Percentiles rank a stretch among this genome's conserved stretches.
Conservation (phyloP, 345 rosid species). For the Dovyalis caffra region DNA sequence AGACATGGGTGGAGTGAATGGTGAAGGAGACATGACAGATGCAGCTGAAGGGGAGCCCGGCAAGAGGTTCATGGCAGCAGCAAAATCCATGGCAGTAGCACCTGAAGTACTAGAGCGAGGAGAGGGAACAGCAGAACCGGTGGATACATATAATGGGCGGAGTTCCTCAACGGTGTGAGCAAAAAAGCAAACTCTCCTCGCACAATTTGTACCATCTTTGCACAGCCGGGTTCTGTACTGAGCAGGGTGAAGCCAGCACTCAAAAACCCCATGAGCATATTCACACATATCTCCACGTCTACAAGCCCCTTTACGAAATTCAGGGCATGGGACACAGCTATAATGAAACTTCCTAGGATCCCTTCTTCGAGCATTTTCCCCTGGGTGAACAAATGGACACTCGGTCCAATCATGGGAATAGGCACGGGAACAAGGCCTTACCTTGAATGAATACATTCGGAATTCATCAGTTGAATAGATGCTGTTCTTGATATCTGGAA, state of each 20-base stretch:
- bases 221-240: constrained; percentile 90
- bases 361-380: constrained; percentile 95
- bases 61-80: constrained; percentile 26
- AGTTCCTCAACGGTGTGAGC: constrained; percentile 92
- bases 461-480: constrained; percentile 91
- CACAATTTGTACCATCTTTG: constrained; percentile 86
- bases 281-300: constrained; percentile 95
- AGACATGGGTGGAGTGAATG: constrained; percentile 83
- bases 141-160: constrained; percentile 78
- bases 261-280: constrained; percentile 97
- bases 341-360: constrained; percentile 97
- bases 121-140: constrained; percentile 91
- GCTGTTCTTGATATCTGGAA: constrained; percentile 94
- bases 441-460: constrained; percentile 94
- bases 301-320: constrained; percentile 90
- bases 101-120: constrained; percentile 23
- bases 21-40: constrained; percentile 58
- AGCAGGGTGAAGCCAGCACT: constrained; percentile 98
- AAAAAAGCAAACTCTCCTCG: constrained; percentile 89
- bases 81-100: constrained; percentile 29
- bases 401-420: constrained; percentile 99
- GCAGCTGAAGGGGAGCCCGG: constrained; percentile 28
- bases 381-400: constrained; percentile 97
- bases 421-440: constrained; percentile 91
- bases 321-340: constrained; percentile 97